Percentiles rank a stretch among this genome's conserved stretches.
Evolutionary conservation across 2,329 filamentous ascomycete species (phyloP).

Genomic region (Penicillium sp.): DNA sequence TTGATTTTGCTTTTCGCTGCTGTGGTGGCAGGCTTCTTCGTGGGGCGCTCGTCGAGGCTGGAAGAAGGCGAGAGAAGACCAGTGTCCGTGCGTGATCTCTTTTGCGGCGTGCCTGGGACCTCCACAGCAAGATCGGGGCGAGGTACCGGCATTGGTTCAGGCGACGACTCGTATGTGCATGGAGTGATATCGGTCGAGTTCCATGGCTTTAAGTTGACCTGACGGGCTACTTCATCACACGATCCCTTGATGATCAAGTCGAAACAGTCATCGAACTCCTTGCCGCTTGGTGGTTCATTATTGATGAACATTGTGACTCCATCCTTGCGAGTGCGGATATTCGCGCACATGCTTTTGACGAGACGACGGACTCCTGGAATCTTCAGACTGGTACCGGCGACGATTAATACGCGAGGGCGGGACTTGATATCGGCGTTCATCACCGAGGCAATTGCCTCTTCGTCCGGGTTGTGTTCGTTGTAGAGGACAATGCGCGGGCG

Average conservation of each 20-base stretch:
- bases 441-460: constrained; percentile 90
- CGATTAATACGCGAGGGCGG: constrained; percentile 84
- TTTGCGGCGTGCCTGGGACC: constrained; percentile 35
- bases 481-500: constrained; percentile 94
- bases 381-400: constrained; percentile 93
- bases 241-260: constrained; percentile 83
- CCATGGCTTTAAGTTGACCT: constrained; percentile 61
- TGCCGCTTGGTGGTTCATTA: constrained; percentile 73
- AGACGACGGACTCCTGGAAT: constrained; percentile 88
- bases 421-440: constrained; percentile 79
- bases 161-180: constrained; percentile 33
- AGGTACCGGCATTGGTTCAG: constrained; percentile 17
- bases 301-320: constrained; percentile 95
- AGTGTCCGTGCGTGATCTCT: constrained; percentile 33
- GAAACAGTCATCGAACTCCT: constrained; percentile 88
- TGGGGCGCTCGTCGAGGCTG: constrained; percentile 37
- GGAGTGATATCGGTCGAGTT: constrained; percentile 43
- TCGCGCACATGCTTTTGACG: constrained; percentile 83
- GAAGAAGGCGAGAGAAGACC: constrained; percentile 44
- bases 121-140: constrained; percentile 34
- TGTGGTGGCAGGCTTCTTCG: constrained; percentile 21
- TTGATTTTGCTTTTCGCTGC: constrained; percentile 8
- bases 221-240: constrained; percentile 78
- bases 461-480: constrained; percentile 94
- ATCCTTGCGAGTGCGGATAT: constrained; percentile 71